Evolutionary conservation across 768 basidiomycete genomes (phyloP).

Genomic region (Lactarius vividus): DNA sequence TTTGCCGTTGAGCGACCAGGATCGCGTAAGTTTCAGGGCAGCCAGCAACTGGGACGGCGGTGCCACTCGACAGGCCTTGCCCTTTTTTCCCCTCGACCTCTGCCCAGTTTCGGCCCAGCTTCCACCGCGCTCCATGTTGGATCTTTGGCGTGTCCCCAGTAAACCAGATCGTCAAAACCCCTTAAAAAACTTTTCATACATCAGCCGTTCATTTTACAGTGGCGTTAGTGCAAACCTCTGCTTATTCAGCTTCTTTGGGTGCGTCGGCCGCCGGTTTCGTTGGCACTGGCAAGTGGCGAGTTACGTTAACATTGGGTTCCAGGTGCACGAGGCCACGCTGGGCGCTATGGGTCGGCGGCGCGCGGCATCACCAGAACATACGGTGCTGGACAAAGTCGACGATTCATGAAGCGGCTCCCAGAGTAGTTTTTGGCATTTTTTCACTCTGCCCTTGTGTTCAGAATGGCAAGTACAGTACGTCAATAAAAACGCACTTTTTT

Average conservation of each 20-base stretch:
- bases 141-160: neutral
- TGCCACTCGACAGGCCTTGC: neutral
- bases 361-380: neutral
- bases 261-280: neutral
- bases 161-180: neutral
- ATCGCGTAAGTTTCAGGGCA: neutral
- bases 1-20: neutral
- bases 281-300: neutral
- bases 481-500: neutral
- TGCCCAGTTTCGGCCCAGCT: neutral
- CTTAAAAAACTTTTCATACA: neutral
- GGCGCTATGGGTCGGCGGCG: neutral
- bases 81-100: neutral
- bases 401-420: neutral
- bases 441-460: neutral
- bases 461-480: neutral
- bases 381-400: neutral
- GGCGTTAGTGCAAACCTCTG: neutral
- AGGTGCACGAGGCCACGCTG: neutral
- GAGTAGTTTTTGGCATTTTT: neutral
- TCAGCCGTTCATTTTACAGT: neutral
- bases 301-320: neutral
- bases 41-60: neutral
- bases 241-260: neutral
- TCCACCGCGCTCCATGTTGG: neutral